Evolutionary conservation across 1,284 basidiomycete species (phyloP), one percentile per base, ranked within the genome.

Genomic region (Sparassis latifolia): DNA sequence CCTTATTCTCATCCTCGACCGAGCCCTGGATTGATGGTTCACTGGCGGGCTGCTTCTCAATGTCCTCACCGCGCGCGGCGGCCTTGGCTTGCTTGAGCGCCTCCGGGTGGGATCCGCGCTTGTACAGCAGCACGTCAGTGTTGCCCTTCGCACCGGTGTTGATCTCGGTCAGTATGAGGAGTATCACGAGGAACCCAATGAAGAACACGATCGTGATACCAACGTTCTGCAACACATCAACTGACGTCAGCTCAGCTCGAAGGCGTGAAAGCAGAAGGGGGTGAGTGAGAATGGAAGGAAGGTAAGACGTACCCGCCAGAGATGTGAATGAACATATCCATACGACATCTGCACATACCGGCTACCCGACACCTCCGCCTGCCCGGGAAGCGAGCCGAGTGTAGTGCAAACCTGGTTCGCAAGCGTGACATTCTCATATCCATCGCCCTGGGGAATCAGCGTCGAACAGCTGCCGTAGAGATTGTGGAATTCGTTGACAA

Each of bases 401-500:
- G 75, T 76, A 7, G 79, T 71, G 59, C 86, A 87, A 5, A 80
- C 82, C 62, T 80, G 79, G 57, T 86, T 84, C 3, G 56, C 63
- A 6, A 80, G 46, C 0, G 74, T 61, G 31, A 83, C 64, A 30
- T 69, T 68, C 55, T 75, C 76, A 56, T 88, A 88, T 1, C 77
- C 76, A 0, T 75, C 56, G 12, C 78, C 78, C 5, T 62, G 64
- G 1, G 78, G 78, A 2, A 76, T 68, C 10, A 80, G 54, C 3
- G 57, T 57, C 5, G 71, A 61, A 50, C 77, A 80, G 12, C 62
- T 47, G 4, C 70, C 72, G 7, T 71, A 44, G 3, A 78, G 55
- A 0, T 68, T 72, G 53, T 71, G 75, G 65, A 82, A 80, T 61
- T 84, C 81, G 65, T 84, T 84, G 27, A 71, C 67, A 39, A 82